Conservation (phyloP, 352 stramenopile genomes). For the Phytopythium boreale region DNA sequence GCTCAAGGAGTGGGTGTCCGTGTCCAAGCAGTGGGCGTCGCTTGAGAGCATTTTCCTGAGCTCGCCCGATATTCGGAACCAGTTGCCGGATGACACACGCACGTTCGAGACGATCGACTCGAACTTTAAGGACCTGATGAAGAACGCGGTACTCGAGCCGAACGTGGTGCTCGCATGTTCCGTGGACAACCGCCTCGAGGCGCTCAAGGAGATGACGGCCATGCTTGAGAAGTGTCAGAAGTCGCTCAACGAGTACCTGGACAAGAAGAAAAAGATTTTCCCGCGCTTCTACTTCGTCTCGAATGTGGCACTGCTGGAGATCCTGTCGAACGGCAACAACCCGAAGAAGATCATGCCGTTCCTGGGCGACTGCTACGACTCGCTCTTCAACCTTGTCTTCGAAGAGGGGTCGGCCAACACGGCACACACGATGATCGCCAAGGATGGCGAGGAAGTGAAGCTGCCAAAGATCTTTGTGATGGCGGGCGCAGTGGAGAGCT, state of each 20-base stretch:
- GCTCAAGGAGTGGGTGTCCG: constrained; percentile 84
- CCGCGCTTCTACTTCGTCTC: constrained; percentile 90
- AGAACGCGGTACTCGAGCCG: constrained; percentile 84
- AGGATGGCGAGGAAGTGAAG: constrained; percentile 64
- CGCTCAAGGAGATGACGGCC: constrained; percentile 84
- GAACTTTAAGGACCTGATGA: constrained; percentile 91
- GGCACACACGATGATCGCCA: constrained; percentile 84
- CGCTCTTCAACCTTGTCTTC: constrained; percentile 85
- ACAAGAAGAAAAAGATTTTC: constrained; percentile 93
- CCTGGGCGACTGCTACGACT: constrained; percentile 97
- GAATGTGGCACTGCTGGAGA: constrained; percentile 84
- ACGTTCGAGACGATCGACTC: constrained; percentile 88
- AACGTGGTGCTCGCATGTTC: constrained; percentile 76
- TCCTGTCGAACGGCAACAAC: constrained; percentile 91
- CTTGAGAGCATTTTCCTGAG: constrained; percentile 89
- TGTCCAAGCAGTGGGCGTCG: constrained; percentile 86
- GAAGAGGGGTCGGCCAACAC: constrained; percentile 78
- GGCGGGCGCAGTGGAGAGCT: constrained; percentile 80
- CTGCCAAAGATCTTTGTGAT: constrained; percentile 81
- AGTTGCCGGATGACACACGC: constrained; percentile 81
- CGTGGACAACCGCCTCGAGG: constrained; percentile 77
- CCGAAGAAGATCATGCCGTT: constrained; percentile 98
- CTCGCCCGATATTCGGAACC: constrained; percentile 86
- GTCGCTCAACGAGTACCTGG: constrained; percentile 85
- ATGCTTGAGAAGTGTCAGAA: constrained; percentile 90